A percentile compares a stretch with the other conserved stretches of the same genome.
These are phyloP conservation scores for Boletus subcaerulescens DNA, from an alignment of 768 basidiomycete genomes.

Conservation along the genomic window DNA sequence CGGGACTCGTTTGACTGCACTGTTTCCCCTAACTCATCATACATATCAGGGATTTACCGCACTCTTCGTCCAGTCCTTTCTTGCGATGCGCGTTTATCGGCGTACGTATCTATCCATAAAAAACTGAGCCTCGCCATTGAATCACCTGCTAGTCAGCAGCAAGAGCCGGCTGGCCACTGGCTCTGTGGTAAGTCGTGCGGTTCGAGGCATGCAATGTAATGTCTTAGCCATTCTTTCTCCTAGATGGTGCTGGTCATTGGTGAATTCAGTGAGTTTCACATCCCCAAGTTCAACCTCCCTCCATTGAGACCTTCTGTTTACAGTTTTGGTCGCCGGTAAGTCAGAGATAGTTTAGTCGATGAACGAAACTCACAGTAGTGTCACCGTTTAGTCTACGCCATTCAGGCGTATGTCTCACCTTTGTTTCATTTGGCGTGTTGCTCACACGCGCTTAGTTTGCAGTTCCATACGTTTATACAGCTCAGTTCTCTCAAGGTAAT, in stretches of 20 bases:
- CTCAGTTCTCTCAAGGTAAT: conserved; percentile 45
- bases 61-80: conserved; percentile 57
- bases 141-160: conserved; percentile 45
- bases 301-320: conserved; percentile 7
- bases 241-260: conserved; percentile 36
- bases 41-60: conserved; percentile 42
- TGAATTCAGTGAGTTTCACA: conserved; percentile 38
- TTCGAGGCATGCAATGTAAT: neutral
- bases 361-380: conserved; percentile 1
- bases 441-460: conserved; percentile 35
- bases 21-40: neutral
- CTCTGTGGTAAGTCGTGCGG: conserved; percentile 28
- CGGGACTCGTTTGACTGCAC: neutral
- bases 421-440: neutral
- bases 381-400: conserved; percentile 33
- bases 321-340: conserved; percentile 38
- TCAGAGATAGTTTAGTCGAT: neutral
- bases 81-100: conserved; percentile 51
- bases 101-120: conserved; percentile 29
- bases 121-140: neutral
- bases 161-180: conserved; percentile 41
- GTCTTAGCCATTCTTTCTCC: neutral
- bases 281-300: too few relatives aligned
- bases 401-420: conserved; percentile 33
- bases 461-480: conserved; percentile 42